Percentiles rank a stretch among this genome's conserved stretches.
phyloP scores from a whole-genome alignment of 2,329 filamentous ascomycete genomes.

The Pezicula rhizophila region DNA sequence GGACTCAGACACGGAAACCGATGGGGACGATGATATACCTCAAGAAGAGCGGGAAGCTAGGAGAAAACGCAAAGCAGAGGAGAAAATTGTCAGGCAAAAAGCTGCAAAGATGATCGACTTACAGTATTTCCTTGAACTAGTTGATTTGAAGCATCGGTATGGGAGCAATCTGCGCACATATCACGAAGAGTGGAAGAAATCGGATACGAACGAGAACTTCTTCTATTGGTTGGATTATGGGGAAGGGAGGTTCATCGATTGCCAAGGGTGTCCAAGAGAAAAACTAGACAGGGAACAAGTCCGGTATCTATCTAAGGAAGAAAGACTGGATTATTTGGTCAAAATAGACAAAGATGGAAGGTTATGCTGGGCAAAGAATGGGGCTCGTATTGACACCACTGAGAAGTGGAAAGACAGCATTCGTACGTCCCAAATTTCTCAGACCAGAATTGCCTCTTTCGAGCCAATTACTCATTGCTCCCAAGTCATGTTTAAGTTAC shows the following conservation, averaged over 20 bases:
- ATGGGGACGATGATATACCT: slow-evolving; percentile 15
- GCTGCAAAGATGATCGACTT: slow-evolving; percentile 76
- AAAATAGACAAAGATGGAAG: slow-evolving; percentile 67
- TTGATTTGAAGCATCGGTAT: slow-evolving; percentile 81
- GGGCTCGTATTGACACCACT: slow-evolving; percentile 69
- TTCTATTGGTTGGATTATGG: slow-evolving; percentile 91
- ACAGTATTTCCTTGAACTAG: slow-evolving; percentile 80
- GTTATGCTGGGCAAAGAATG: slow-evolving; percentile 84
- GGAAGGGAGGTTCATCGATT: slow-evolving; percentile 63
- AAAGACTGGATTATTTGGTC: slow-evolving; percentile 75
- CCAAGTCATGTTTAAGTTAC: no score
- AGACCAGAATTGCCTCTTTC: no score
- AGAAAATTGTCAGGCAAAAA: slow-evolving; percentile 52
- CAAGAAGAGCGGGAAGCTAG: slow-evolving; percentile 33
- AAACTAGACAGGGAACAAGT: slow-evolving; percentile 73
- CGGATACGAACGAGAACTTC: slow-evolving; percentile 77
- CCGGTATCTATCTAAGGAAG: slow-evolving; percentile 76
- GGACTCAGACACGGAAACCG: slow-evolving; percentile 21
- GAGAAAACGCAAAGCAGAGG: slow-evolving; percentile 37
- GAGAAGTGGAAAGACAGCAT: slow-evolving; percentile 73
- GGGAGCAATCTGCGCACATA: slow-evolving; percentile 77
- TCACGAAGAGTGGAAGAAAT: slow-evolving; percentile 76
- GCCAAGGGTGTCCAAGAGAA: slow-evolving; percentile 67
- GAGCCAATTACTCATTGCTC: no score
- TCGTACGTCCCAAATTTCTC: slow-evolving; percentile 12